Percentiles rank a stretch among this genome's conserved stretches.
These are phyloP conservation scores for Pythium pectinolyticum DNA, from an alignment of 352 stramenopile species.

Conservation along the genomic window DNA sequence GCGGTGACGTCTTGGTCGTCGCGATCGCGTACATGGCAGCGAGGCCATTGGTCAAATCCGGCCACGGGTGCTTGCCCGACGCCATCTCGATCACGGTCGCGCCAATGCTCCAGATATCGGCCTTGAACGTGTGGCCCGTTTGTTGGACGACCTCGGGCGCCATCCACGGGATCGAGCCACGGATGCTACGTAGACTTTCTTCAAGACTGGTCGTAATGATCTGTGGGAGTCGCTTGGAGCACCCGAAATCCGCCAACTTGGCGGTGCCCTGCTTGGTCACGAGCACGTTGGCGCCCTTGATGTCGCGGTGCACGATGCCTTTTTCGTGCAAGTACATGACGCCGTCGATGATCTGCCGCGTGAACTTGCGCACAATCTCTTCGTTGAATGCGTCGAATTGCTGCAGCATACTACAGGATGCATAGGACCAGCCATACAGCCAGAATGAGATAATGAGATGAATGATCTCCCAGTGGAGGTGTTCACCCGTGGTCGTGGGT, in stretches of 20 bases:
- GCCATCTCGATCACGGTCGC: conserved; percentile 83
- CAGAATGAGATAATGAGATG: background rate
- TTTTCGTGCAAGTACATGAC: conserved; percentile 92
- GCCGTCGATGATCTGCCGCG: conserved; percentile 89
- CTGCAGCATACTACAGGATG: conserved; percentile 75
- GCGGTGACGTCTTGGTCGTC: conserved; percentile 49
- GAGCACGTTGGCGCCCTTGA: conserved; percentile 91
- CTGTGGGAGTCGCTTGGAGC: conserved; percentile 84
- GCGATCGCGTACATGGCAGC: conserved; percentile 73
- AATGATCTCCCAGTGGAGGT: background rate
- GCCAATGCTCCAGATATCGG: conserved; percentile 82
- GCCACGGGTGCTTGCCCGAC: conserved; percentile 72
- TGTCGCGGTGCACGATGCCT: conserved; percentile 93
- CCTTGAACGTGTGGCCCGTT: conserved; percentile 71
- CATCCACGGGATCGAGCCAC: conserved; percentile 88
- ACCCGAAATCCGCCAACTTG: conserved; percentile 91
- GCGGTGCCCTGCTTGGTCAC: conserved; percentile 86
- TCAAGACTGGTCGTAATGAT: conserved; percentile 81
- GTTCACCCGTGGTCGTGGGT: background rate
- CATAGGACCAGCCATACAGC: conserved; percentile 5
- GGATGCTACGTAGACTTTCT: conserved; percentile 78
- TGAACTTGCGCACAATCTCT: conserved; percentile 89
- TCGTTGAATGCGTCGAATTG: conserved; percentile 94
- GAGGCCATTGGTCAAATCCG: conserved; percentile 53
- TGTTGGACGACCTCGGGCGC: conserved; percentile 76